Conservation (phyloP, 2,329 filamentous ascomycete species). For the Colletotrichum karsti region DNA sequence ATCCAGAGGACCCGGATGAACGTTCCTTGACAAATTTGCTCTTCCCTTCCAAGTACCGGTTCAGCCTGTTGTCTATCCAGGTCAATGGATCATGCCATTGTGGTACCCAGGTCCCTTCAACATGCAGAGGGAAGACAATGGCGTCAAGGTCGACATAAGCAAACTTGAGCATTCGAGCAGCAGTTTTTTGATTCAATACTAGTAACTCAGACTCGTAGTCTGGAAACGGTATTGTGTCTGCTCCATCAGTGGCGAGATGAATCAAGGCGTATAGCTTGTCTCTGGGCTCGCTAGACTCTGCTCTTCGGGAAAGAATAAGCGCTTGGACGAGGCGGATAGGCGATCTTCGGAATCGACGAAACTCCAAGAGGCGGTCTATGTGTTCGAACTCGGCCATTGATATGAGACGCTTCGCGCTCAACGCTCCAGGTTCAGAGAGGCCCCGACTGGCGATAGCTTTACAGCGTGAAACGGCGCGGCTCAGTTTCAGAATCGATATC, state of each 20-base stretch:
- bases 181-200: not conserved
- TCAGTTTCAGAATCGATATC: not conserved
- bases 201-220: not conserved
- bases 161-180: not conserved
- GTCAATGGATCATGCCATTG: not conserved
- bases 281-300: not conserved
- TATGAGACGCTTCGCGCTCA: fast-evolving
- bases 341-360: not conserved
- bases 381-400: not conserved
- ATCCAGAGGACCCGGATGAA: not conserved
- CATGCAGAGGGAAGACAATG: not conserved
- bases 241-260: not conserved
- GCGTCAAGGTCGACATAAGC: not conserved
- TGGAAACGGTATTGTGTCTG: not conserved
- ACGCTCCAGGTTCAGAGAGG: not conserved
- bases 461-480: not conserved
- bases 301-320: not conserved
- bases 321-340: not conserved
- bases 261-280: not conserved
- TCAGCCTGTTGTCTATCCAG: not conserved
- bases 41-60: not conserved
- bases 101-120: not conserved
- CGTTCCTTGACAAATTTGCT: not conserved
- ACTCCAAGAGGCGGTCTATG: not conserved
- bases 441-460: too few species aligned